Evolutionary conservation across 2,329 filamentous ascomycete species (phyloP), one percentile per base, ranked within the genome.

Genomic region (Penicillium sp.): DNA sequence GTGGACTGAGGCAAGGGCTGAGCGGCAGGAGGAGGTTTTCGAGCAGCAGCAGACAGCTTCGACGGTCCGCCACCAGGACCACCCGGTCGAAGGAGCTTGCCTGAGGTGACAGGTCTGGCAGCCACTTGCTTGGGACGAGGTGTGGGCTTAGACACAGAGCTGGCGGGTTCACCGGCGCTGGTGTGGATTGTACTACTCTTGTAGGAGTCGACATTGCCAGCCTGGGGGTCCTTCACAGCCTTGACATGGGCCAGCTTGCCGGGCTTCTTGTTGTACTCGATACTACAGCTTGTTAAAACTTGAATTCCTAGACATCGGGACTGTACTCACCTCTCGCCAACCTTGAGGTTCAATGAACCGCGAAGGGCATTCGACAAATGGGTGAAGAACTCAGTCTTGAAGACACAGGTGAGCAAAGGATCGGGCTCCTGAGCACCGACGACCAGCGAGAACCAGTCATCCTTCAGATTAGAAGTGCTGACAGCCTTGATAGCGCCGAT

Each of bases 211-310:
- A 86, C 86, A 47, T 81, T 73, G 3, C 81, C 76, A 47, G 87
- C 82, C 47, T 85, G 83, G 0, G 92, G 86, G 69, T 99, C 94
- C 74, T 95, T 96, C 55, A 95, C 68, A 8, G 89, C 89, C 77
- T 97, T 97, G 67, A 99, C 88, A 6, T 85, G 75, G 49, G 93
- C 88, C 71, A 90, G 82, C 77, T 99, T 99, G 50, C 90, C 90
- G 1, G 94, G 94, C 75, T 99, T 99, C 81, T 97, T 99, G 68
- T 93, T 92, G 73, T 96, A 99, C 70, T 96, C 90, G 62, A 99
- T 92, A 5, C 76, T 81, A 49, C 33, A 24, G 12, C 21, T 42
- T 18, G 39, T 66, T 52, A 4, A 34, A 24, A 24, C 10, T 12
- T 23, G 8, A 9, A 12, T 6, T 3, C 7, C n/a, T 18, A 21